Evolutionary conservation across 2,329 filamentous ascomycete species (phyloP), one percentile per base, ranked within the genome.

Genomic region (Ascochyta koolunga): DNA sequence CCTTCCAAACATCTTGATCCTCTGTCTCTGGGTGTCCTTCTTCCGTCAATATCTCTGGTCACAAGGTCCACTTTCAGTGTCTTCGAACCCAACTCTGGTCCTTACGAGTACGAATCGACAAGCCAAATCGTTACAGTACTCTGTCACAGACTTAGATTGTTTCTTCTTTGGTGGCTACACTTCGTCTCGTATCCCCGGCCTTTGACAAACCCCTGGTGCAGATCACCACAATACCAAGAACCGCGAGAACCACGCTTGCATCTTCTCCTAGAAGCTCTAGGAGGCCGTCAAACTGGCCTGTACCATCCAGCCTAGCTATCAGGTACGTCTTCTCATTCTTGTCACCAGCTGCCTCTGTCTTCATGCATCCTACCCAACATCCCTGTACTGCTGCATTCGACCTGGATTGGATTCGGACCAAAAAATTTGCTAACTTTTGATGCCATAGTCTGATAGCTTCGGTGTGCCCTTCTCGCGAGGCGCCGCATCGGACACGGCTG

Each of bases 211-310:
- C 31, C 45, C 29, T 29, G 41, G 45, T 49, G 45, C 41, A 41
- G 35, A 37, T 44, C 45, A 36, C 37, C 35, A 27, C 40, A 27
- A 41, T 19, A 55, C 52, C 46, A 58, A 54, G 48, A 53, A 56
- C 54, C 37, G 60, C 62, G 38, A 54, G 25, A 46, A 38, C 16
- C 35, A 44, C 46, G 11, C 24, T 27, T 31, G 31, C 25, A 45
- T 9, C 35, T 45, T 25, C 39, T 53, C 49, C 49, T 50, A 59
- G 61, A 56, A 35, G 47, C 31, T 53, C 47, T 54, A 58, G 55
- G 69, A 65, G 54, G 66, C 64, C 64, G 66, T 64, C 70, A 70
- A 70, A 55, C 72, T 74, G 69, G 68, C 70, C 68, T 72, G 69
- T 64, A 65, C 60, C 43, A 65, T 69, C 57, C 60, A 68, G 46